These are phyloP conservation scores for Eucalyptus viminalis DNA, from an alignment of 345 rosid species.

Conservation along the genomic window DNA sequence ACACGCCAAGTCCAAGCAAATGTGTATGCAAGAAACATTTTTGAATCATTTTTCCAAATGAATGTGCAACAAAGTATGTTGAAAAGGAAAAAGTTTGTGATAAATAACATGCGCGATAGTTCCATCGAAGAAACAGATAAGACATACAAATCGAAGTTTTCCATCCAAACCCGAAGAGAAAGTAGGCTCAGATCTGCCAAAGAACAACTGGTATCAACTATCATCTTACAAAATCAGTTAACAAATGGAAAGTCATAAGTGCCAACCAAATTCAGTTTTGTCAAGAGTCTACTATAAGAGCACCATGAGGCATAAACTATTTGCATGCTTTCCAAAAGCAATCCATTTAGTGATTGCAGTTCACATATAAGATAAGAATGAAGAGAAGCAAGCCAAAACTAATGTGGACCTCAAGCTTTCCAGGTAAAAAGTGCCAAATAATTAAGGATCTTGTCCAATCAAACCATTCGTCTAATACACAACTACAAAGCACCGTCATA, in stretches of 20 bases:
- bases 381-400: neutral
- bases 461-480: neutral
- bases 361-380: neutral
- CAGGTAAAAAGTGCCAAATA: neutral
- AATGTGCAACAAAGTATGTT: neutral
- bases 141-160: neutral
- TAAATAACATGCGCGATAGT: neutral
- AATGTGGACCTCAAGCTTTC: neutral
- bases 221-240: neutral
- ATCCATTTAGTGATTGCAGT: neutral
- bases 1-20: neutral
- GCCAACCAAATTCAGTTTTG: neutral
- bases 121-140: neutral
- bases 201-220: neutral
- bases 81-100: neutral
- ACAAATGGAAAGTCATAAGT: neutral
- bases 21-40: neutral
- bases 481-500: neutral
- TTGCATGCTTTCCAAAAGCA: neutral
- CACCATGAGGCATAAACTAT: no score
- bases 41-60: neutral
- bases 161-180: neutral
- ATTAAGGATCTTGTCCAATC: neutral
- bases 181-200: neutral
- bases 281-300: neutral